These are phyloP conservation scores for Trichoderma hamatum DNA, from an alignment of 2,329 filamentous ascomycete species.

Conservation along the genomic window DNA sequence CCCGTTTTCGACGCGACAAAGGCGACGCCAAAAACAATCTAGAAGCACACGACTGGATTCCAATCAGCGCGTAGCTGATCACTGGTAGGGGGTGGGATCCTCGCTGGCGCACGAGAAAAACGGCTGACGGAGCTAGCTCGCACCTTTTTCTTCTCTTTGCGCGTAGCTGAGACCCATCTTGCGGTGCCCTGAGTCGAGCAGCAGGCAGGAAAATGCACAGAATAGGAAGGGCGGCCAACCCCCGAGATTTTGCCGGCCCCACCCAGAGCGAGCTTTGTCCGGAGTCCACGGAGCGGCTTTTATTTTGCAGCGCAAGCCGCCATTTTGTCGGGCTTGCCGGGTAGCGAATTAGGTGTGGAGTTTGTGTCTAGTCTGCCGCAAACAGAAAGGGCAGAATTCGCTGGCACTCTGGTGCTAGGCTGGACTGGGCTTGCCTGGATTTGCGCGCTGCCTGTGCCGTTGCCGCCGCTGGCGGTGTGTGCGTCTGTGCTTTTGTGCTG, in stretches of 20 bases:
- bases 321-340: slow-evolving; percentile 17
- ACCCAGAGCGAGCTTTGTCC: slow-evolving; percentile 19
- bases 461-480: slow-evolving; percentile 20
- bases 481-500: not conserved
- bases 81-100: slow-evolving; percentile 12
- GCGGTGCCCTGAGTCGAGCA: slow-evolving; percentile 7
- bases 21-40: slow-evolving; percentile 24
- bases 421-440: not conserved
- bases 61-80: slow-evolving; percentile 18
- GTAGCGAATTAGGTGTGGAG: slow-evolving; percentile 8
- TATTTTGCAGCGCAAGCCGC: slow-evolving; percentile 14
- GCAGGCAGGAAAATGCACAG: not conserved
- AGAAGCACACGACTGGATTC: slow-evolving; percentile 13
- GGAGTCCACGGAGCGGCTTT: slow-evolving; percentile 28
- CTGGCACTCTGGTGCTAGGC: not conserved
- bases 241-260: slow-evolving; percentile 21
- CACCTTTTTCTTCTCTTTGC: not conserved
- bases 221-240: not conserved
- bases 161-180: not conserved
- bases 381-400: slow-evolving; percentile 9
- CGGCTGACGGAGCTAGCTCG: not conserved
- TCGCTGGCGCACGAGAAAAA: slow-evolving; percentile 3
- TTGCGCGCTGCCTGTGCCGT: slow-evolving; percentile 10
- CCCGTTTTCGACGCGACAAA: slow-evolving; percentile 16
- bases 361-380: slow-evolving; percentile 7